A percentile compares a stretch with the other conserved stretches of the same genome.
These are phyloP conservation scores for Epichloe gansuensis DNA, from an alignment of 2,329 filamentous ascomycete genomes.

Conservation along the genomic window DNA sequence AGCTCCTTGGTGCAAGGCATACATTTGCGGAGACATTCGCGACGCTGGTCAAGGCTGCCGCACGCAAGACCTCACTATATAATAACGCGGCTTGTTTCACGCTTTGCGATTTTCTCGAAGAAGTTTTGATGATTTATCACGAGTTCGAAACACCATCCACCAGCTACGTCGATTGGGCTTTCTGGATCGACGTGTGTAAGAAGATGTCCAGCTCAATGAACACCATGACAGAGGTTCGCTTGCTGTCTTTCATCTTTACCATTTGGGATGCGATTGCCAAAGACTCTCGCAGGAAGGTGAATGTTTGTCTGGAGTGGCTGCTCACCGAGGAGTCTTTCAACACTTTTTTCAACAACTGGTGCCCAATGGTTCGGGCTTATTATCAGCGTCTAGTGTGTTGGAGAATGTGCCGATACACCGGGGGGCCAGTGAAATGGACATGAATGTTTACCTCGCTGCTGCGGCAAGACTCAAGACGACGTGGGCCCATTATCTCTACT, in stretches of 20 bases:
- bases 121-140: constrained; percentile 54
- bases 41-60: constrained; percentile 57
- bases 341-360: constrained; percentile 84
- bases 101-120: constrained; percentile 83
- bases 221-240: constrained; percentile 76
- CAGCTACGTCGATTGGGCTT: constrained; percentile 58
- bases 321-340: constrained; percentile 64
- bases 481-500: constrained; percentile 70
- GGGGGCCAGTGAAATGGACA: constrained; percentile 51
- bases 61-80: constrained; percentile 64
- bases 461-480: constrained; percentile 54
- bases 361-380: constrained; percentile 86
- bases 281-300: constrained; percentile 53
- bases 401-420: constrained; percentile 69
- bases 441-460: constrained; percentile 57
- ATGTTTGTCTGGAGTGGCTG: constrained; percentile 62
- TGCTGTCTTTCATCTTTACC: constrained; percentile 69
- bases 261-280: constrained; percentile 62
- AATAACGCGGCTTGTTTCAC: constrained; percentile 77
- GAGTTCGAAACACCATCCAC: constrained; percentile 30
- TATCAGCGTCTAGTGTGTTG: constrained; percentile 86
- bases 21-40: constrained; percentile 69
- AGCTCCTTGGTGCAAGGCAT: constrained; percentile 36
- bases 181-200: constrained; percentile 73
- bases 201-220: constrained; percentile 74